Evolutionary conservation across 257 asterid genomes (phyloP), one percentile per base, ranked within the genome.

Genomic region (Thymus quinquecostatus): DNA sequence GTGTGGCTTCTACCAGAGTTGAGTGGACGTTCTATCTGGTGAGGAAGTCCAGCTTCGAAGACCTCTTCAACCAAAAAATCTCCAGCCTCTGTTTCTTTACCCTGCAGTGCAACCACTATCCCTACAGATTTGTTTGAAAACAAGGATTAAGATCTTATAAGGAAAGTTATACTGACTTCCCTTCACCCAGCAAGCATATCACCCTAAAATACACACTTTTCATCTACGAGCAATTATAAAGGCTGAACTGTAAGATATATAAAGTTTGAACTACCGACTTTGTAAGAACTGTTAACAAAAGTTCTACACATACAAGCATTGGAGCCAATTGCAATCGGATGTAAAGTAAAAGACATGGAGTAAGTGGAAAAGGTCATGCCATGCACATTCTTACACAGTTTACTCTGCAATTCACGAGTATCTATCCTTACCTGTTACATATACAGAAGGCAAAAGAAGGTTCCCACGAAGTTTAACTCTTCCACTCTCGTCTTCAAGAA

Each of bases 401-500:
- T 4, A 64, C 36, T 54, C 49, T 32, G 51, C 69, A 64, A 59
- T 34, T 41, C 66, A 67, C 13, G 14, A 60, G 54, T 49, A 77
- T 68, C 61, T 68, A 47, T 10, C 67, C 85, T 72, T 71, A 92
- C 99, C 99, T 78, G 98, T 95, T 69, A 88, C 97, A 59, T 84
- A 95, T 34, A 78, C 80, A 54, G 97, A 89, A 71, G 97, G 97
- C 60, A 66, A 75, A 73, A 94, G 87, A 69, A 49, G 68, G 75
- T 76, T 33, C 40, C 98, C 95, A 54, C 89, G 74, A 10, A 92
- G 91, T 82, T 87, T 92, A 69, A 95, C 96, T 88, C 99, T 86
- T 80, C 99, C 99, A 70, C 97, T 88, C 78, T 92, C 99, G 61
- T 95, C 99, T 85, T 95, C 99, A 85, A 95, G 70, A 80, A 87